Evolutionary conservation across 2,329 filamentous ascomycete species (phyloP), one percentile per base, ranked within the genome.

Genomic region (Knufia fluminis): DNA sequence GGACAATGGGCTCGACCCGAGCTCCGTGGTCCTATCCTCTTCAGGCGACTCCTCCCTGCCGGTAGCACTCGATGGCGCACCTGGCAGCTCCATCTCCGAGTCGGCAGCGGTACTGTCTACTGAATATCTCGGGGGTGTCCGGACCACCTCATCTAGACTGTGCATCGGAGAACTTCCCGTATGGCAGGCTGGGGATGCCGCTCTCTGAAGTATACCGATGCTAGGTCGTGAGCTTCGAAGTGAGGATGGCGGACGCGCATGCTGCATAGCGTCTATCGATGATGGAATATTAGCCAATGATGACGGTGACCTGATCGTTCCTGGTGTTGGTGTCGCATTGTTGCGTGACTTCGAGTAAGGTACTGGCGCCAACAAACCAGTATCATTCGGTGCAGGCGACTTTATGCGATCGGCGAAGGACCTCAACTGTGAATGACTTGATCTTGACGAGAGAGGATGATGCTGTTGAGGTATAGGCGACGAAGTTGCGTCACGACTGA

Each of bases 401-500:
- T 52, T 54, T 1, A 59, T 54, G 3, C 57, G 53, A 22, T 59
- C 58, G 8, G 58, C 56, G 46, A 60, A 59, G 8, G 57, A 59
- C 46, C 49, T 52, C 49, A 58, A 53, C 20, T 58, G 57, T 36
- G 52, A 51, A 31, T 51, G 49, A 19, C 43, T 42, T 4, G 44
- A 26, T 45, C 55, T 49, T 39, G 46, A 45, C 38, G 50, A 51
- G 3, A 46, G 31, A 41, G 49, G 48, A 26, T 52, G 44, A 10
- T 51, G 48, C 16, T 47, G 39, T 31, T 42, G 46, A 12, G 66
- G 61, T 1, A 59, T 63, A 2, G 70, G 69, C 26, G 68, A 71
- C 3, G 63, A 62, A 26, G 69, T 68, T 12, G 64, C 59, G 23
- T 72, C 66, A 16, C 71, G 67, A 46, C 67, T 66, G 33, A 69